Conservation (phyloP, 495 filamentous ascomycete species). For the Tuber umbilicatum region DNA sequence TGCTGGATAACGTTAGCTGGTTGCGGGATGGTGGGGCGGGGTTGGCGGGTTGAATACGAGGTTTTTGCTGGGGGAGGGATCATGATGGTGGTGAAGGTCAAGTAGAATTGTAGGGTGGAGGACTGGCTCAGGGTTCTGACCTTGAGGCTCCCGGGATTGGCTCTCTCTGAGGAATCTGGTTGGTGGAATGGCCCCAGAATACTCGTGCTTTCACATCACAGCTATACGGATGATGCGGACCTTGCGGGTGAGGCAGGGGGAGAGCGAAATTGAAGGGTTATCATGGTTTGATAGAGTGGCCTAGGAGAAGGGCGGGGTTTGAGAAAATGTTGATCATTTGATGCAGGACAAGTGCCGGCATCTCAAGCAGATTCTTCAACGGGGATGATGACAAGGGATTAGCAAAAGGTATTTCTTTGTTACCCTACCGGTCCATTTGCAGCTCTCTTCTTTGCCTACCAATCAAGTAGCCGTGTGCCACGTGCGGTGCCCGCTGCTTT, state of each 20-base stretch:
- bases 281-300: not conserved
- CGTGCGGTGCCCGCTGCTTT: too few species aligned
- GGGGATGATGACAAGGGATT: too few species aligned
- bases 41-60: not conserved
- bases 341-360: not conserved
- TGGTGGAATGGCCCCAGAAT: not conserved
- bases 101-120: not conserved
- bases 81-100: not conserved
- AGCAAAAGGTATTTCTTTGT: not conserved
- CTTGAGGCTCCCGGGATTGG: not conserved
- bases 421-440: not conserved
- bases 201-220: not conserved
- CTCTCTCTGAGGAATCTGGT: not conserved
- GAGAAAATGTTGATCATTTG: not conserved
- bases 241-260: not conserved
- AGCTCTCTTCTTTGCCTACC: not conserved
- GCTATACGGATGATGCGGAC: not conserved
- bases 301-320: not conserved
- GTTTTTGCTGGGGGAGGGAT: not conserved
- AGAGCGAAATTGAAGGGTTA: not conserved
- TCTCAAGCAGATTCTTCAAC: not conserved
- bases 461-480: too few species aligned
- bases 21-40: not conserved
- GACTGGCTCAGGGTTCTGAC: not conserved
- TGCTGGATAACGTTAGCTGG: not conserved